A percentile compares a stretch with the other conserved stretches of the same genome.
These are phyloP conservation scores for Zygotorulaspora florentina DNA, from an alignment of 805 yeast genomes.

Conservation along the genomic window DNA sequence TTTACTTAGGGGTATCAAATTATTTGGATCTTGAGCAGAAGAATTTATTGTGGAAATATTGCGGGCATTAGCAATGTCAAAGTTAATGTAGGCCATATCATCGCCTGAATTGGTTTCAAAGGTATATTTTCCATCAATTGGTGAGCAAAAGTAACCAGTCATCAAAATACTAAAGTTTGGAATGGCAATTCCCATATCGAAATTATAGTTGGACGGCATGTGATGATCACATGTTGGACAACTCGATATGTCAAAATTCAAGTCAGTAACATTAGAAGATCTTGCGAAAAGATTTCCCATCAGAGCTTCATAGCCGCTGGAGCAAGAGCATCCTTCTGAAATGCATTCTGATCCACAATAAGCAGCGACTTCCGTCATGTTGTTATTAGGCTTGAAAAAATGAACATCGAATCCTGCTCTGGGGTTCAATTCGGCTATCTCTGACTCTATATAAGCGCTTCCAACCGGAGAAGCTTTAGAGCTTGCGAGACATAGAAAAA, in stretches of 20 bases:
- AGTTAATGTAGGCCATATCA: neutral
- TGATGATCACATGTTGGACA: constrained; percentile 2
- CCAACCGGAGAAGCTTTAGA: constrained; percentile 1
- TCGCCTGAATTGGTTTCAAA: neutral
- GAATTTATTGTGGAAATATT: constrained; percentile 1
- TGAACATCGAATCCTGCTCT: constrained; percentile 1
- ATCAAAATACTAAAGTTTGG: constrained; percentile 1
- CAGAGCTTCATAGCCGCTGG: neutral
- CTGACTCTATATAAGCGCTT: neutral
- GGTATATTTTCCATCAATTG: neutral
- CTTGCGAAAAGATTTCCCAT: neutral
- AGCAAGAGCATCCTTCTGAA: neutral
- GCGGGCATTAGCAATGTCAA: neutral
- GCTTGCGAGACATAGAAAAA: neutral
- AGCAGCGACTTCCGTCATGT: neutral
- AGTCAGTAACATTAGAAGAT: constrained; percentile 2
- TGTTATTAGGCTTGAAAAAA: neutral
- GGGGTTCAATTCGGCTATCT: neutral
- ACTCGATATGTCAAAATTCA: constrained; percentile 1
- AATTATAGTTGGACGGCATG: neutral
- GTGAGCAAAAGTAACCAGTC: neutral
- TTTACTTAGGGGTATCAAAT: neutral
- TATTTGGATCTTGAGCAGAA: neutral
- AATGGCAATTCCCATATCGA: neutral
- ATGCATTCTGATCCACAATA: constrained; percentile 3